Conservation (phyloP, 2,329 filamentous ascomycete genomes). For the Alternaria sp. region DNA sequence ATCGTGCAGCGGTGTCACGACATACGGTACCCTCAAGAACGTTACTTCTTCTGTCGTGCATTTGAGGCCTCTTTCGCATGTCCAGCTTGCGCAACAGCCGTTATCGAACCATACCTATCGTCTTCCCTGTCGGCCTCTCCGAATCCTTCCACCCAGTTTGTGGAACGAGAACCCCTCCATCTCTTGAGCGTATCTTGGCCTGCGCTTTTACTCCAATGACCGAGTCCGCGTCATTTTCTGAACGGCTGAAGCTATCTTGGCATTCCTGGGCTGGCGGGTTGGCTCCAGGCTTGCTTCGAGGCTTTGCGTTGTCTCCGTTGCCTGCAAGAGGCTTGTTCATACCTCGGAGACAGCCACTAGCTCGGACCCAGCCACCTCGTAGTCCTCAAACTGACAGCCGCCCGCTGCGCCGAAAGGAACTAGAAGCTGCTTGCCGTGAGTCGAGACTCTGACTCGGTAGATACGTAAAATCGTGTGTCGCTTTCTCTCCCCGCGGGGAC, state of each 20-base stretch:
- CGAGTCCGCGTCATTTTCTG: constrained; percentile 8
- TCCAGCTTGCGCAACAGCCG: constrained; percentile 1
- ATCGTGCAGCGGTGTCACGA: not conserved
- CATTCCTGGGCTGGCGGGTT: constrained; percentile 33
- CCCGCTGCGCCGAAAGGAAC: not conserved
- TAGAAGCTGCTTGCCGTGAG: not conserved
- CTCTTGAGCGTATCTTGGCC: constrained; percentile 39
- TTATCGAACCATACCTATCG: constrained; percentile 1
- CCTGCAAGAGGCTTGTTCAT: constrained; percentile 38
- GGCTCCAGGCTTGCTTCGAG: constrained; percentile 26
- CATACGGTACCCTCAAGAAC: not conserved
- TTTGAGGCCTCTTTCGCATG: not conserved
- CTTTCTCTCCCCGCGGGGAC: not conserved
- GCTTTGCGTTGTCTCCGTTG: constrained; percentile 16
- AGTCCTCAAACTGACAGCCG: not conserved
- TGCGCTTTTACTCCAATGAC: constrained; percentile 32
- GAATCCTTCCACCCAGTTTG: constrained; percentile 15
- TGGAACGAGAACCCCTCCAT: constrained; percentile 20
- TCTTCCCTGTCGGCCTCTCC: constrained; percentile 29
- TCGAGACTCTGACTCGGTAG: constrained; percentile 6
- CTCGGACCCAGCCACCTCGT: not conserved
- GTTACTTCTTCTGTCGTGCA: not conserved
- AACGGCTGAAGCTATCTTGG: constrained; percentile 32
- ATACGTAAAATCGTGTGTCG: constrained; percentile 13
- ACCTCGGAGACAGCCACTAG: constrained; percentile 15